phyloP scores from a whole-genome alignment of 768 basidiomycete genomes.

The Boletus speciosus region DNA sequence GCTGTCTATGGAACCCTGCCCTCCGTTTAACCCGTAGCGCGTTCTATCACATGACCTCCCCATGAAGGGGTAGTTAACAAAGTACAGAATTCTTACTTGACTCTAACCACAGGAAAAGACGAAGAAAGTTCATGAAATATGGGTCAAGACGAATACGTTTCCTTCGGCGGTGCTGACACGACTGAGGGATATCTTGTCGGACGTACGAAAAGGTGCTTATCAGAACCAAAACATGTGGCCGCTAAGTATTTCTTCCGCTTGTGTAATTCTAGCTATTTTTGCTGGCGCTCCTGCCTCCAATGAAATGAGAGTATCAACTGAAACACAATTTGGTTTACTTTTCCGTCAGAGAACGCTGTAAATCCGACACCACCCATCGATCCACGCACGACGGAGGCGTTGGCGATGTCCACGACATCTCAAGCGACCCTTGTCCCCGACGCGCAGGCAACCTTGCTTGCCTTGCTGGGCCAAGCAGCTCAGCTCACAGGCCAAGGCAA shows the following conservation, averaged over 20 bases:
- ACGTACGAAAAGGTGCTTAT: conserved; percentile 86
- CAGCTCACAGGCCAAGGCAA: conserved; percentile 37
- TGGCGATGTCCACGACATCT: conserved; percentile 25
- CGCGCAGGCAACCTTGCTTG: conserved; percentile 66
- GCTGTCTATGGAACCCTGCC: background rate
- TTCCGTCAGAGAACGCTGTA: conserved; percentile 53
- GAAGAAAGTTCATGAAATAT: conserved; percentile 96
- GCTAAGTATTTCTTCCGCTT: conserved; percentile 73
- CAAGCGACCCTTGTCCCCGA: conserved; percentile 20
- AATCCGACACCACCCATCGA: conserved; percentile 36
- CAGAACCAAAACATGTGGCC: conserved; percentile 56
- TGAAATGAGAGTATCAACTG: conserved; percentile 62
- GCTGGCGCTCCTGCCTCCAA: conserved; percentile 39
- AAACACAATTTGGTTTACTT: conserved; percentile 53
- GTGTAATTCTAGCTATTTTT: conserved; percentile 65
- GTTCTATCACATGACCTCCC: conserved; percentile 30
- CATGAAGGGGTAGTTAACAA: conserved; percentile 41
- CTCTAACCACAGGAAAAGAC: conserved; percentile 80
- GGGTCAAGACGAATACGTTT: conserved; percentile 90
- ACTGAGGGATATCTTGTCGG: conserved; percentile 66
- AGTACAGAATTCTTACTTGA: conserved; percentile 32
- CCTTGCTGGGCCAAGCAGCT: conserved; percentile 66
- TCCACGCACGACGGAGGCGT: conserved; percentile 37
- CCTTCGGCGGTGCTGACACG: conserved; percentile 69
- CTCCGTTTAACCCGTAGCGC: conserved; percentile 17